These are phyloP conservation scores for Diaporthe longicolla DNA, from an alignment of 2,329 filamentous ascomycete species.

Conservation along the genomic window DNA sequence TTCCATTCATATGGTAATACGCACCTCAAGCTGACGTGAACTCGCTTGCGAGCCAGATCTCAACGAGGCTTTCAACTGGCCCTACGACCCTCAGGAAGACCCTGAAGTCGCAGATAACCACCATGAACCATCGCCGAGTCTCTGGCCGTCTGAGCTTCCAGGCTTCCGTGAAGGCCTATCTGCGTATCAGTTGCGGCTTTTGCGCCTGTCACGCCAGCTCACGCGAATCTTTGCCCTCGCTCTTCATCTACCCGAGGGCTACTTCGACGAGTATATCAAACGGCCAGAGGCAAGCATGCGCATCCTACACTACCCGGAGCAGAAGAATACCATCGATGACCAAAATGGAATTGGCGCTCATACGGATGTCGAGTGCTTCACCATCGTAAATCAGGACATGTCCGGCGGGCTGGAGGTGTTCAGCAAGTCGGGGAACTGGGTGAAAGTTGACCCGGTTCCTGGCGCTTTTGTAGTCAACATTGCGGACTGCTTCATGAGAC, in stretches of 20 bases:
- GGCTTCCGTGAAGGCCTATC: constrained; percentile 54
- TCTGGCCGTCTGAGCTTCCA: constrained; percentile 52
- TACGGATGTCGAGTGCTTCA: constrained; percentile 64
- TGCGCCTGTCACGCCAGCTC: constrained; percentile 55
- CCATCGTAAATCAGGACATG: constrained; percentile 61
- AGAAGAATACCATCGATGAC: constrained; percentile 46
- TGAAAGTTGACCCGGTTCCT: constrained; percentile 58
- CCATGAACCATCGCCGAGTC: constrained; percentile 46
- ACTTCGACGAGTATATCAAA: constrained; percentile 55
- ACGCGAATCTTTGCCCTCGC: constrained; percentile 58
- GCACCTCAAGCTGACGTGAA: constrained; percentile 37
- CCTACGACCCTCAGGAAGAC: constrained; percentile 51
- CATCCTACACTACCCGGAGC: constrained; percentile 44
- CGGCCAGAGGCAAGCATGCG: constrained; percentile 53
- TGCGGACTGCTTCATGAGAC: constrained; percentile 58
- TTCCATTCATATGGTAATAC: not conserved
- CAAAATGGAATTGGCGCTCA: constrained; percentile 58
- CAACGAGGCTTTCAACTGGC: constrained; percentile 54
- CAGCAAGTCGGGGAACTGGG: constrained; percentile 60
- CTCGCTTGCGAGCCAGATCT: constrained; percentile 46
- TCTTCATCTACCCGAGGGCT: constrained; percentile 56
- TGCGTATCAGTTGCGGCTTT: constrained; percentile 53
- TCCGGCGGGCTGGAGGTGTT: constrained; percentile 61
- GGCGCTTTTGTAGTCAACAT: constrained; percentile 63
- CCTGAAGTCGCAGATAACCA: constrained; percentile 46